Evolutionary conservation across 2,329 filamentous ascomycete species (phyloP).

Genomic region (Trichoderma gracile): DNA sequence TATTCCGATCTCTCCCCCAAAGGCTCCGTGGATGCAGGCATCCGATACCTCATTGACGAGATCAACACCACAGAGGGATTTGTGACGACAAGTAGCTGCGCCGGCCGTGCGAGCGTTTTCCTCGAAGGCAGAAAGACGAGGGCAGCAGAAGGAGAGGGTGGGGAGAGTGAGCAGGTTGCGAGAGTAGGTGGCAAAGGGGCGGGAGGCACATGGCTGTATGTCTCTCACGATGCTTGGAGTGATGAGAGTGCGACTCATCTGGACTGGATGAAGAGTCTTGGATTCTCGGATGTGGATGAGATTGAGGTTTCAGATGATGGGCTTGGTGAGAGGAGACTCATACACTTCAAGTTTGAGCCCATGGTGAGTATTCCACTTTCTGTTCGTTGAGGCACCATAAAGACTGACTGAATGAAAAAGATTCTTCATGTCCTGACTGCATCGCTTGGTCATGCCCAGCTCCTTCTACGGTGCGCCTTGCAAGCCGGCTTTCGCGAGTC

Average conservation of each 20-base stretch:
- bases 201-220: constrained; percentile 81
- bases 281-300: constrained; percentile 29
- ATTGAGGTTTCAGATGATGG: neutral
- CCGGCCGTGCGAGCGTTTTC: constrained; percentile 84
- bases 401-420: constrained; percentile 49
- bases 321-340: constrained; percentile 44
- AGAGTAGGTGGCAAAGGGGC: constrained; percentile 82
- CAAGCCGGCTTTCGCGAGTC: constrained; percentile 88
- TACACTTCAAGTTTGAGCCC: constrained; percentile 92
- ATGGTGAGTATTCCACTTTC: constrained; percentile 69
- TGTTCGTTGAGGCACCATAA: too few species aligned
- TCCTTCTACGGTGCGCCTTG: constrained; percentile 72
- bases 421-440: constrained; percentile 86
- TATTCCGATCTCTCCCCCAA: constrained; percentile 89
- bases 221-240: constrained; percentile 71
- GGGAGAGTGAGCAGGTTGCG: constrained; percentile 45
- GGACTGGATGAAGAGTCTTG: constrained; percentile 38
- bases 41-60: constrained; percentile 73
- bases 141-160: constrained; percentile 21
- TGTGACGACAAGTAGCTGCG: constrained; percentile 92
- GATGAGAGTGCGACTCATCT: constrained; percentile 13
- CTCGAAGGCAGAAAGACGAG: constrained; percentile 67
- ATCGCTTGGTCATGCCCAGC: constrained; percentile 72
- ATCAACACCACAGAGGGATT: constrained; percentile 75
- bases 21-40: constrained; percentile 77